Evolutionary conservation across 257 asterid species (phyloP), one percentile per base, ranked within the genome.

Genomic region (Craterostigma plantagineum): DNA sequence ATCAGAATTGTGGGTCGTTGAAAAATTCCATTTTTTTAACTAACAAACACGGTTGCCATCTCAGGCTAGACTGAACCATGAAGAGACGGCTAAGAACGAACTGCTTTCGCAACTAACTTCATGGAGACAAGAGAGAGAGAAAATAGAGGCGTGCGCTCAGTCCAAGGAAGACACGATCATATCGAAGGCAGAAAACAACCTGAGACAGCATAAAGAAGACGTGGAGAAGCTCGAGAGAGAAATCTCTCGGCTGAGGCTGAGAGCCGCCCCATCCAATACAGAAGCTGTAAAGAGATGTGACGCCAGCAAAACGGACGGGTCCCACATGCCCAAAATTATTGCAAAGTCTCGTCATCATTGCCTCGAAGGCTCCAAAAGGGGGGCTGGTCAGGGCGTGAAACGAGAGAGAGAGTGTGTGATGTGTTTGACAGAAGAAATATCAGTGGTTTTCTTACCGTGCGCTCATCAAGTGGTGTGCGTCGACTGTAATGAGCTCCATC

Each of bases 391-490:
- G 30, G 4, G 67, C 4, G 73, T 79, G 46, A 75, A 62, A 53
- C 70, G 87, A 9, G 92, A 79, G 49, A 55, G 82, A 9, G 92
- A 75, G 51, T 79, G 92, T 46, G 87, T 75, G 40, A 75, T 79
- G 92, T 79, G 92, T 56, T 49, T 79, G 30, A 75, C 86, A 0
- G 92, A 79, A 65, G 92, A 79, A 60, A 79, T 75, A 82, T 66
- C 82, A 1, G 73, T 79, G 11, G 73, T 79, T 45, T 79, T 79
- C 52, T 63, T 79, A 27, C 92, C 92, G 1, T 79, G 92, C 53
- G 92, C 92, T 13, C 92, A 79, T 61, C 79, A 71, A 53, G 82
- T 79, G 45, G 82, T 79, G 9, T 79, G 92, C 38, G 46, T 46
- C 12, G 56, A 47, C 35, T 79, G 92, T 73, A 75, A 79, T 16